phyloP scores from a whole-genome alignment of 2,329 filamentous ascomycete species.

The Paramyrothecium sp. region DNA sequence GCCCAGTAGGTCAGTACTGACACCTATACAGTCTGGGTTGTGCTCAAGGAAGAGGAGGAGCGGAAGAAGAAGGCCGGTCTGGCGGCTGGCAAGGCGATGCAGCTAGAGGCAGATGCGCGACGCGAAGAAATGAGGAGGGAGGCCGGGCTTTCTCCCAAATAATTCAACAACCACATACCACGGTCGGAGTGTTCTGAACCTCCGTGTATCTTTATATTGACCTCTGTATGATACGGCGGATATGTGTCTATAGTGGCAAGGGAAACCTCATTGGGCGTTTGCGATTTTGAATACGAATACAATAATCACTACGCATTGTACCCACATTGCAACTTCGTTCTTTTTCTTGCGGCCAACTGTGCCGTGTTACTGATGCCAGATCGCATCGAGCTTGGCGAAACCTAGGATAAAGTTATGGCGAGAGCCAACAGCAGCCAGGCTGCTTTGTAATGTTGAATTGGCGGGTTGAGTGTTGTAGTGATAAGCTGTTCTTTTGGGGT shows the following conservation, averaged over 20 bases:
- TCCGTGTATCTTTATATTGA: conserved; percentile 9
- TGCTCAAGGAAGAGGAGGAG: conserved; percentile 48
- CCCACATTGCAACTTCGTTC: too few relatives aligned
- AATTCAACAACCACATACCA: neutral
- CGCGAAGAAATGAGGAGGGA: conserved; percentile 49
- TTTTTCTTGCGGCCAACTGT: too few relatives aligned
- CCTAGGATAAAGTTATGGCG: too few relatives aligned
- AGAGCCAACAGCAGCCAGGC: too few relatives aligned
- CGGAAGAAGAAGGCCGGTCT: conserved; percentile 35
- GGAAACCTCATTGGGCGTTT: neutral
- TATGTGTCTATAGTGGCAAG: neutral
- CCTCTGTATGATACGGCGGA: neutral
- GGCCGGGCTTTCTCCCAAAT: conserved; percentile 40
- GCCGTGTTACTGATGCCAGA: too few relatives aligned
- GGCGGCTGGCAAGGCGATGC: conserved; percentile 31
- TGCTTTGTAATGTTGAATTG: too few relatives aligned
- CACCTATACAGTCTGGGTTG: conserved; percentile 43
- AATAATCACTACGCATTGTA: neutral
- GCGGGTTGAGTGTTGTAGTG: too few relatives aligned
- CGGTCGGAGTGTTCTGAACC: neutral
- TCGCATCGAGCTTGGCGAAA: too few relatives aligned
- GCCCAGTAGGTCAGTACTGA: conserved; percentile 9
- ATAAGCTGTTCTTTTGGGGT: too few relatives aligned
- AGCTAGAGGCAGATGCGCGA: conserved; percentile 40
- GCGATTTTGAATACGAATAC: neutral